phyloP scores from a whole-genome alignment of 2,329 filamentous ascomycete species.

The Penicillium palitans region DNA sequence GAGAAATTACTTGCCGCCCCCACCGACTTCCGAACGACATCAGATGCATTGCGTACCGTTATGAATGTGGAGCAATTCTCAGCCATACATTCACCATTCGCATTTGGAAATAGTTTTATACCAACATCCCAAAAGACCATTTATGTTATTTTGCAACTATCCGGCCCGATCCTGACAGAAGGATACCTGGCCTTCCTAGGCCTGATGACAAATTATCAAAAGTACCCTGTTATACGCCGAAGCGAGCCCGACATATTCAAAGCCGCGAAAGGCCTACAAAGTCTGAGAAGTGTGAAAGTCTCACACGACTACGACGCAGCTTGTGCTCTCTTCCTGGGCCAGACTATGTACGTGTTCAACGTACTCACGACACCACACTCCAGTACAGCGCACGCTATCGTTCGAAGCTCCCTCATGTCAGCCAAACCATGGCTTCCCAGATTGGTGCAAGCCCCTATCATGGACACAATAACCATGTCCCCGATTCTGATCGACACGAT shows the following conservation, averaged over 20 bases:
- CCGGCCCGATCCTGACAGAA: constrained; percentile 20
- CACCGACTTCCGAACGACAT: constrained; percentile 15
- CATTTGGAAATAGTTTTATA: constrained; percentile 22
- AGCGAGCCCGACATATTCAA: constrained; percentile 22
- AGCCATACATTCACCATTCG: constrained; percentile 24
- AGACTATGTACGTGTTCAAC: constrained; percentile 33
- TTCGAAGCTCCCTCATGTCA: constrained; percentile 31
- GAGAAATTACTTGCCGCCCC: constrained; percentile 21
- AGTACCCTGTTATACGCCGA: constrained; percentile 22
- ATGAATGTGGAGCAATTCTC: constrained; percentile 22
- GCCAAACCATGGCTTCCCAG: constrained; percentile 30
- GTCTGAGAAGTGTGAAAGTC: constrained; percentile 22
- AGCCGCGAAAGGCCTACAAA: constrained; percentile 23
- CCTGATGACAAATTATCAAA: constrained; percentile 27
- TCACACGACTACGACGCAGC: constrained; percentile 26
- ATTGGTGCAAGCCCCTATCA: constrained; percentile 25
- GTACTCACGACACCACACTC: constrained; percentile 29
- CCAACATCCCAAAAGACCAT: constrained; percentile 18
- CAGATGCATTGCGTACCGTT: constrained; percentile 23
- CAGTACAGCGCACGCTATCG: constrained; percentile 27
- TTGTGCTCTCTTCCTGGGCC: constrained; percentile 27
- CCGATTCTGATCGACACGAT: constrained; percentile 36
- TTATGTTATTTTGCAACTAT: constrained; percentile 21
- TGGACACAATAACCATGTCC: constrained; percentile 32
- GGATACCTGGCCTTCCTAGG: constrained; percentile 26